phyloP scores from a whole-genome alignment of 768 basidiomycete species.

The Pisolithus tinctorius region DNA sequence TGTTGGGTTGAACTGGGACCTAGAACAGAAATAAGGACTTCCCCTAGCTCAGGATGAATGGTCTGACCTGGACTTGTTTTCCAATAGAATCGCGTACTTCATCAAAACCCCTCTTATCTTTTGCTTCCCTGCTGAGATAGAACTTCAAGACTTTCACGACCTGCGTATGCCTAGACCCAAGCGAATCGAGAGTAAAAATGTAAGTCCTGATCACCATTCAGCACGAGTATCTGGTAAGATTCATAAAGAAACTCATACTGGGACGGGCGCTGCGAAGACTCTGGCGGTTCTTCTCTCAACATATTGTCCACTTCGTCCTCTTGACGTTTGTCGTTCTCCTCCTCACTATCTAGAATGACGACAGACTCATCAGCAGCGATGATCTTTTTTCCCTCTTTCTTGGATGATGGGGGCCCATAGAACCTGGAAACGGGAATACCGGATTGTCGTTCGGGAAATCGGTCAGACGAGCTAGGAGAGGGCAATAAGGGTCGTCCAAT shows the following conservation, averaged over 20 bases:
- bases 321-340: constrained; percentile 24
- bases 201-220: constrained; percentile 45
- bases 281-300: constrained; percentile 16
- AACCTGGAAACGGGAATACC: constrained; percentile 16
- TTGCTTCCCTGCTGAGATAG: constrained; percentile 76
- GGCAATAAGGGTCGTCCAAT: background rate
- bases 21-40: constrained; percentile 22
- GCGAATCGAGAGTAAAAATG: constrained; percentile 87
- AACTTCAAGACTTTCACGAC: constrained; percentile 51
- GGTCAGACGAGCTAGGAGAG: background rate
- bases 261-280: constrained; percentile 8
- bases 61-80: constrained; percentile 46
- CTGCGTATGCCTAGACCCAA: constrained; percentile 64
- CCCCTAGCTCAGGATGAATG: background rate
- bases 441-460: background rate
- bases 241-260: constrained; percentile 13
- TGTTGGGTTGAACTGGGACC: constrained; percentile 88
- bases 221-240: background rate
- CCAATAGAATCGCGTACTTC: constrained; percentile 34
- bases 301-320: constrained; percentile 28
- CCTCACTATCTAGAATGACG: constrained; percentile 17
- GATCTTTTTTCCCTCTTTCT: background rate
- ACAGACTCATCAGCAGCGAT: background rate
- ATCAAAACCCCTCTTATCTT: constrained; percentile 52
- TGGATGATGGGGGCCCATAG: constrained; percentile 11